Evolutionary conservation across 2,329 filamentous ascomycete genomes (phyloP).

Genomic region (Colletotrichum orbiculare): DNA sequence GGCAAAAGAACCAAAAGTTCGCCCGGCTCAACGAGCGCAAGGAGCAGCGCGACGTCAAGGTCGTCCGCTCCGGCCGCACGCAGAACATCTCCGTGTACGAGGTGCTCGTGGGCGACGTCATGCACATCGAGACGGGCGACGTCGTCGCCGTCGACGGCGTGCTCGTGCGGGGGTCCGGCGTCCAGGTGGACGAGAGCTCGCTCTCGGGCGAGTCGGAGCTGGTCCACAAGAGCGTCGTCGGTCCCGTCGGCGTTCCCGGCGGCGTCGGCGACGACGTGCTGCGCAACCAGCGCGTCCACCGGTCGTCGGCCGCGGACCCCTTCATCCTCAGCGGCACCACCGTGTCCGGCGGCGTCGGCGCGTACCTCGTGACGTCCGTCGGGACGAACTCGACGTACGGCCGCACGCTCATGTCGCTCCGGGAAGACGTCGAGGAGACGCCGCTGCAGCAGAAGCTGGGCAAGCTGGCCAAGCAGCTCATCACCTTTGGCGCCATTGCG

Average conservation of each 20-base stretch:
- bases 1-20: constrained; percentile 85
- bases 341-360: constrained; percentile 79
- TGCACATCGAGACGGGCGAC: constrained; percentile 79
- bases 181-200: constrained; percentile 75
- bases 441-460: constrained; percentile 84
- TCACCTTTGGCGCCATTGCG: constrained; percentile 53
- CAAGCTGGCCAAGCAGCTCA: constrained; percentile 80
- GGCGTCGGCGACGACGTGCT: constrained; percentile 67
- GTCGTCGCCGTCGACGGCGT: constrained; percentile 79
- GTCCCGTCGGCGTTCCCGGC: constrained; percentile 71
- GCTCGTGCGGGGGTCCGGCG: constrained; percentile 72
- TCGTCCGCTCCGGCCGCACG: constrained; percentile 78
- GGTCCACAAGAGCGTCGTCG: constrained; percentile 73
- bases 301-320: constrained; percentile 73
- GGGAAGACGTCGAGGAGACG: constrained; percentile 81
- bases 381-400: constrained; percentile 81
- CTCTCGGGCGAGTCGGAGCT: constrained; percentile 81
- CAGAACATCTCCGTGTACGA: constrained; percentile 77
- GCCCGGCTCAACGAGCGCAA: constrained; percentile 85
- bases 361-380: constrained; percentile 79
- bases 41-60: constrained; percentile 78
- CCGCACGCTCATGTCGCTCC: constrained; percentile 81
- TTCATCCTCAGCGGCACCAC: constrained; percentile 86
- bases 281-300: constrained; percentile 61
- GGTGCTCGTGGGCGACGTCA: constrained; percentile 78